Evolutionary conservation across 345 rosid genomes (phyloP).

Genomic region (Aurinia saxatilis): DNA sequence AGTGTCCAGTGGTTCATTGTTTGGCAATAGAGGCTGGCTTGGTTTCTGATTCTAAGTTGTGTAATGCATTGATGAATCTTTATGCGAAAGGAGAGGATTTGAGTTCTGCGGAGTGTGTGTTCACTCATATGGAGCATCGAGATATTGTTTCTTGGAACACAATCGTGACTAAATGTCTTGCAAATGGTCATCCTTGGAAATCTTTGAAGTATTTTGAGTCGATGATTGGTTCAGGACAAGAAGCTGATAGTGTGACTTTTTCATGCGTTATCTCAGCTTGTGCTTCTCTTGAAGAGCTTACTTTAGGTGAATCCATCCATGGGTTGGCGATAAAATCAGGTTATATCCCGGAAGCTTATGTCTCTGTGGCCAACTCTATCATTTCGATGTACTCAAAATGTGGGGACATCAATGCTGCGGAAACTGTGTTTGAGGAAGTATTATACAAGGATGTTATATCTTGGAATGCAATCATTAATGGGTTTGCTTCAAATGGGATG

Average conservation of each 20-base stretch:
- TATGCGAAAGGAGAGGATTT: constrained; percentile 52
- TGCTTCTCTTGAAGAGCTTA: constrained; percentile 31
- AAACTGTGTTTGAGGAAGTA: constrained; percentile 32
- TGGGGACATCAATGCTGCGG: constrained; percentile 35
- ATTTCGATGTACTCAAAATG: constrained; percentile 44
- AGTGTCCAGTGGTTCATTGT: constrained; percentile 36
- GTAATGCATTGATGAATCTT: constrained; percentile 49
- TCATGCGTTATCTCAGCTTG: constrained; percentile 48
- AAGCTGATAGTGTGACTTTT: constrained; percentile 39
- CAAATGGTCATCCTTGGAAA: constrained; percentile 30
- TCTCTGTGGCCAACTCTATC: constrained; percentile 50
- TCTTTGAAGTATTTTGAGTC: constrained; percentile 37
- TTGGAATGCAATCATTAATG: constrained; percentile 51
- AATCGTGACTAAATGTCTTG: constrained; percentile 41
- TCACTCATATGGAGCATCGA: constrained; percentile 30
- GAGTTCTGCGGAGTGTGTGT: constrained; percentile 35
- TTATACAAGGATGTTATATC: constrained; percentile 36
- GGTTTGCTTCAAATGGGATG: constrained; percentile 41
- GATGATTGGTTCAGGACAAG: constrained; percentile 35
- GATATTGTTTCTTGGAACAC: constrained; percentile 66
- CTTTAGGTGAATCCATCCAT: constrained; percentile 37
- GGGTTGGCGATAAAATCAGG: constrained; percentile 38
- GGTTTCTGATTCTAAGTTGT: constrained; percentile 34
- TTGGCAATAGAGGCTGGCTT: constrained; percentile 40
- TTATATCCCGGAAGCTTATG: constrained; percentile 11